These are phyloP conservation scores for Fusarium sp. DNA, from an alignment of 2,329 filamentous ascomycete genomes.

Conservation along the genomic window DNA sequence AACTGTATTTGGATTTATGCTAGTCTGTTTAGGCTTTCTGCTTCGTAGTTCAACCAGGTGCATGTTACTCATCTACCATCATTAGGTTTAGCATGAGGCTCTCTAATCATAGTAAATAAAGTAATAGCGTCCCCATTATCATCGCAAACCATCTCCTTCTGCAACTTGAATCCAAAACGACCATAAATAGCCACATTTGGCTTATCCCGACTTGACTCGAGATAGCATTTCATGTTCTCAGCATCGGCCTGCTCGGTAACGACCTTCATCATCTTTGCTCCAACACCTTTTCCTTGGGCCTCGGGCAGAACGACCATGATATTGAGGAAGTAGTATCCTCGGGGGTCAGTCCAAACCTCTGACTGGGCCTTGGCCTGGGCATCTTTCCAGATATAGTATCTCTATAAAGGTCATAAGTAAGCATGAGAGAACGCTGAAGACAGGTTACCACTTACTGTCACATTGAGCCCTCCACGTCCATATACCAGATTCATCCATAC, in stretches of 20 bases:
- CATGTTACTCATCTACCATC: background rate
- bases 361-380: conserved; percentile 71
- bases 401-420: conserved; percentile 45
- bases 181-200: conserved; percentile 79
- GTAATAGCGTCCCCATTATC: conserved; percentile 68
- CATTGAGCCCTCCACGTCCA: conserved; percentile 74
- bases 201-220: conserved; percentile 74
- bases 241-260: conserved; percentile 72
- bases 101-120: conserved; percentile 61
- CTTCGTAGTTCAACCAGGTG: too few species aligned
- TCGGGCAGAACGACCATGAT: conserved; percentile 76
- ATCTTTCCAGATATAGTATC: conserved; percentile 79
- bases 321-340: conserved; percentile 81
- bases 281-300: conserved; percentile 74
- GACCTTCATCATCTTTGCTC: conserved; percentile 70
- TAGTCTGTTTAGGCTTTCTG: too few species aligned
- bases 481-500: conserved; percentile 74
- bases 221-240: conserved; percentile 73
- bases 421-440: fast-evolving
- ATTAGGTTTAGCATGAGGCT: conserved; percentile 43
- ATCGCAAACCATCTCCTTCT: conserved; percentile 73
- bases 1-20: too few species aligned
- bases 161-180: conserved; percentile 73
- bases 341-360: conserved; percentile 71
- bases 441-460: conserved; percentile 55